Evolutionary conservation across 2,329 filamentous ascomycete species (phyloP), one percentile per base, ranked within the genome.

Genomic region (Colletotrichum simmondsii): DNA sequence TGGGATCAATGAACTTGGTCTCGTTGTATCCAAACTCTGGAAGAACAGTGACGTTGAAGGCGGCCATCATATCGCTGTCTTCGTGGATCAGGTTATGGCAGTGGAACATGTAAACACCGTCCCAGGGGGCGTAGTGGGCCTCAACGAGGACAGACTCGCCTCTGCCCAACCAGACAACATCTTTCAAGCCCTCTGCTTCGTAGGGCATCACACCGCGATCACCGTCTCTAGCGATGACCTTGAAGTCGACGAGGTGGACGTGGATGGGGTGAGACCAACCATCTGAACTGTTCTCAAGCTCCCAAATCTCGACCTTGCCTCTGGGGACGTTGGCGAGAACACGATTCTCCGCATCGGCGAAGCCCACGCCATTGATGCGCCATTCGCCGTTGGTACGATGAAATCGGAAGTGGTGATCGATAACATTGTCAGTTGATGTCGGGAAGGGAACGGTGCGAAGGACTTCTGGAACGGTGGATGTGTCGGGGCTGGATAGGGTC

Each of bases 211-310:
- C 84, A 10, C 76, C 78, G 3, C 83, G 81, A 16, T 81, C 78
- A 3, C 86, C 86, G 0, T 77, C 84, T 30, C 89, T 85, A 4
- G 80, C 82, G 16, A 90, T 75, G 30, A 91, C 82, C 68, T 87
- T 85, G 78, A 91, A 88, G 76, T 91, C 89, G 52, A 91, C 85
- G 1, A 91, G 82, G 76, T 91, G 89, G 59, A 91, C 85, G 78
- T 91, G 89, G 24, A 87, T 82, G 1, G 88, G 89, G 75, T 90
- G 89, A 1, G 85, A 83, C 78, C 87, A 87, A 24, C 84, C 85
- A 16, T 85, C 87, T 5, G 82, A 83, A 30, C 79, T 81, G 77
- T 91, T 90, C 69, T 83, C 81, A 5, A 89, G 79, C 76, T 85
- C 82, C 86, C 86, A 89, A 60, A 85, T 81, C 79, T 88, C 83